phyloP scores from a whole-genome alignment of 352 stramenopile species.

The Phytophthora pini region DNA sequence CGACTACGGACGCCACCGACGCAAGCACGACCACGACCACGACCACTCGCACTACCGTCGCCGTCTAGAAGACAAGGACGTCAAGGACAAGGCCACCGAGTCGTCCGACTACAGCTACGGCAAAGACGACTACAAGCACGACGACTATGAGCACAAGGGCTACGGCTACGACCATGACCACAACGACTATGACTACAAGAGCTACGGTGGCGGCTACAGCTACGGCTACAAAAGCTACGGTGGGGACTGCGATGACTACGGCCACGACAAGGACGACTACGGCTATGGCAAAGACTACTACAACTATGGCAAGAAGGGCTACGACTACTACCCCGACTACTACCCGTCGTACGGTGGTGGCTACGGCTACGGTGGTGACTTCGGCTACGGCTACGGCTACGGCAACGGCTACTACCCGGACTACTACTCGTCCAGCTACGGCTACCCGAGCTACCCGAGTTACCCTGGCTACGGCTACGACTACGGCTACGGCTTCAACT shows the following conservation, averaged over 20 bases:
- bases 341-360: background rate
- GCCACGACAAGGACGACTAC: background rate
- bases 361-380: background rate
- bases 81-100: background rate
- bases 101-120: background rate
- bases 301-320: background rate
- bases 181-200: background rate
- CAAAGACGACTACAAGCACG: background rate
- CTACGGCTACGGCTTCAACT: background rate
- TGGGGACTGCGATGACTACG: background rate
- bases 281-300: background rate
- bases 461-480: background rate
- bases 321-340: background rate
- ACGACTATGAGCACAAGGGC: background rate
- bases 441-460: background rate
- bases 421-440: background rate
- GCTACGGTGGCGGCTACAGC: background rate
- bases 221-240: background rate
- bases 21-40: constrained; percentile 11
- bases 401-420: background rate
- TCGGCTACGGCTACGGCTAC: background rate
- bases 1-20: constrained; percentile 17
- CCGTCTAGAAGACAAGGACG: too few species aligned
- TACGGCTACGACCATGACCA: background rate
- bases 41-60: constrained; percentile 18